Base-by-base conservation (phyloP, 495 filamentous ascomycete genomes). In the Penicillium egyptiacum region DNA sequence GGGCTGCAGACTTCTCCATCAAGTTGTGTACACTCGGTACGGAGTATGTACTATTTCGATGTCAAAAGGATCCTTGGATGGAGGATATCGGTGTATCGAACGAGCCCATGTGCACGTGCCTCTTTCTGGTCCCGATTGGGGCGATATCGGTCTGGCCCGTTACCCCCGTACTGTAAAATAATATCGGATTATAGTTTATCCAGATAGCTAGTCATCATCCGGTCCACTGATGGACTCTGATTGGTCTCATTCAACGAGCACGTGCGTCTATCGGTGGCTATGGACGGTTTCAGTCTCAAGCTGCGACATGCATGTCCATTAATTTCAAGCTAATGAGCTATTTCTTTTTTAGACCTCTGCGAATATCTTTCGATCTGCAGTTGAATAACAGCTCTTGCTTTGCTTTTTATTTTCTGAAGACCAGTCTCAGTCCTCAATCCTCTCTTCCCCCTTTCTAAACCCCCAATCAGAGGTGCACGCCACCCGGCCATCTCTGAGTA, bases 241-340 rank as follows among this genome's bases (percentile, higher is more conserved):
- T 55, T 55, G 53, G 53, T 7, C 6, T 1, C 10, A 35, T 14
- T 4, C 6, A 35, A 16, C 49, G 20, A 53, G 56, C 56, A 59
- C 57, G 60, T 56, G 60, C 57, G 51, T 40, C 41, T 50, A 57
- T 49, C 25, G 47, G 39, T 57, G 46, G 40, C 30, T 57, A 19
- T 31, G 46, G 22, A 51, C 14, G 47, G 39, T 35, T 45, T 28
- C 46, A 25, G 25, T n/a, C 20, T 50, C 3, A 33, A 59, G 50
- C 42, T 59, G n/a, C 53, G 11, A 3, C 30, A 25, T 30, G 33
- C 49, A 31, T 16, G n/a, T 28, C 35, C 42, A 53, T 54, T 55
- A 55, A 23, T 11, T 31, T 22, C 14, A 28, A 46, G 42, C 57
- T 47, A 19, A 35, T 22, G 49, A 43, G 35, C 35, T 17, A 17